phyloP scores from a whole-genome alignment of 148 eudicot genomes.

The Polygonum aviculare region DNA sequence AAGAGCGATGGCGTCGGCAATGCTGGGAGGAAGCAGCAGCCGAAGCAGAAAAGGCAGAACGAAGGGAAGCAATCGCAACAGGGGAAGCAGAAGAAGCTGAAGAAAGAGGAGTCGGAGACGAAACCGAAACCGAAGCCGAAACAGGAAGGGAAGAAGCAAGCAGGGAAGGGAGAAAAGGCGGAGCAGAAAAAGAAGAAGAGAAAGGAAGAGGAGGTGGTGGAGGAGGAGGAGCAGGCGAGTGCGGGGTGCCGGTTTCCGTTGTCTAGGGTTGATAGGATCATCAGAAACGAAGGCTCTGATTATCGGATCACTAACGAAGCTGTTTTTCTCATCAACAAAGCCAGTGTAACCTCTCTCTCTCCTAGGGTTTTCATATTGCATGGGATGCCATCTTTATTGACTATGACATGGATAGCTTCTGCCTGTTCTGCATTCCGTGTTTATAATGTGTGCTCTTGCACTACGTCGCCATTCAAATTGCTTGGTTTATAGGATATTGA shows the following conservation, averaged over 20 bases:
- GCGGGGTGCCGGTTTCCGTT: slow-evolving; percentile 27
- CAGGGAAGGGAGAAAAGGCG: background rate
- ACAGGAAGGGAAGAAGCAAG: background rate
- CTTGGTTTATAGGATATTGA: background rate
- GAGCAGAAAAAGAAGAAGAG: slow-evolving; percentile 10
- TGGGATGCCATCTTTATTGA: background rate
- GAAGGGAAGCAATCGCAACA: slow-evolving; percentile 2
- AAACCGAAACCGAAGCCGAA: slow-evolving; percentile 2
- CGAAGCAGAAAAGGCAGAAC: background rate
- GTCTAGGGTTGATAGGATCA: slow-evolving; percentile 36
- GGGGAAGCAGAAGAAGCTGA: background rate
- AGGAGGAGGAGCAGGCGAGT: slow-evolving; percentile 8
- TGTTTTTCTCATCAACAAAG: slow-evolving; percentile 45
- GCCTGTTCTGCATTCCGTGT: background rate
- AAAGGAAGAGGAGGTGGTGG: background rate
- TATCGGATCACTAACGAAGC: slow-evolving; percentile 39
- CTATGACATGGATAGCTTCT: background rate
- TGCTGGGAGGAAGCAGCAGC: background rate
- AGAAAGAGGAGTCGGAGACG: slow-evolving; percentile 3
- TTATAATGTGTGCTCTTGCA: background rate
- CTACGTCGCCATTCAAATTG: background rate
- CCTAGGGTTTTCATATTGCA: background rate
- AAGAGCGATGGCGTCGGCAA: background rate
- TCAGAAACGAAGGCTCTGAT: slow-evolving; percentile 33
- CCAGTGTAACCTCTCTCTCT: slow-evolving; percentile 30